Percentiles rank a stretch among this genome's conserved stretches.
These are phyloP conservation scores for Ilyonectria sp. DNA, from an alignment of 2,329 filamentous ascomycete genomes.

Conservation along the genomic window DNA sequence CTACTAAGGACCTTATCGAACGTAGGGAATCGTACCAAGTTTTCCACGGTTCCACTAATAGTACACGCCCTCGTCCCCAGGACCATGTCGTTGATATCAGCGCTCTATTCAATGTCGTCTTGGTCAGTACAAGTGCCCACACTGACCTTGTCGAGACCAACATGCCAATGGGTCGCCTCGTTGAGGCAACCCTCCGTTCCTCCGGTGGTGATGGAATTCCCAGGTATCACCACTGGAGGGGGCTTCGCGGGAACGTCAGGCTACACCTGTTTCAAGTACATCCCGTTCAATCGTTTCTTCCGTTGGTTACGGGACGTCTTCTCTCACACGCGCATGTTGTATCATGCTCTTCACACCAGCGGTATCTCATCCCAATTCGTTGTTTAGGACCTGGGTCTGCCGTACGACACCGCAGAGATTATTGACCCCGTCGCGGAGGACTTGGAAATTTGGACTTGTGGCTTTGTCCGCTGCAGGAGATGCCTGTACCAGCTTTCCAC, in stretches of 20 bases:
- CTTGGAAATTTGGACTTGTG: slow-evolving; percentile 50
- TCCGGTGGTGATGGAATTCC: slow-evolving; percentile 81
- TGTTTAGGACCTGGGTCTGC: slow-evolving; percentile 75
- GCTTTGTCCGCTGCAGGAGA: slow-evolving; percentile 45
- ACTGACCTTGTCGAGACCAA: slow-evolving; percentile 73
- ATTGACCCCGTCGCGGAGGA: slow-evolving; percentile 48
- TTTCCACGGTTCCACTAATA: slow-evolving; percentile 81
- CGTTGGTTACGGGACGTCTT: slow-evolving; percentile 73
- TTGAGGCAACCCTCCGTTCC: slow-evolving; percentile 69
- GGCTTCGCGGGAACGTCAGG: slow-evolving; percentile 77
- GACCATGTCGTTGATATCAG: slow-evolving; percentile 42
- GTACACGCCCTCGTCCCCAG: slow-evolving; percentile 67
- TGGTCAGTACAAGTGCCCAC: slow-evolving; percentile 14
- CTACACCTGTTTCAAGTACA: slow-evolving; percentile 64
- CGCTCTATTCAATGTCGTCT: slow-evolving; percentile 34
- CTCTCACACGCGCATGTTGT: slow-evolving; percentile 74
- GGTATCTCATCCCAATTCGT: slow-evolving; percentile 70
- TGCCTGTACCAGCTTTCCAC: slow-evolving; percentile 43
- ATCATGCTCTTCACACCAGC: slow-evolving; percentile 73
- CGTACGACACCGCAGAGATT: slow-evolving; percentile 61
- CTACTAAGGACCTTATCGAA: slow-evolving; percentile 61
- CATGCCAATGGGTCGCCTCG: slow-evolving; percentile 76
- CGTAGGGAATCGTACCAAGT: slow-evolving; percentile 74
- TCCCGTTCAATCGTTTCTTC: slow-evolving; percentile 72
- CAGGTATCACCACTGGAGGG: slow-evolving; percentile 78